These are phyloP conservation scores for Santalum album DNA, from an alignment of 164 flowering plant species.

Conservation along the genomic window DNA sequence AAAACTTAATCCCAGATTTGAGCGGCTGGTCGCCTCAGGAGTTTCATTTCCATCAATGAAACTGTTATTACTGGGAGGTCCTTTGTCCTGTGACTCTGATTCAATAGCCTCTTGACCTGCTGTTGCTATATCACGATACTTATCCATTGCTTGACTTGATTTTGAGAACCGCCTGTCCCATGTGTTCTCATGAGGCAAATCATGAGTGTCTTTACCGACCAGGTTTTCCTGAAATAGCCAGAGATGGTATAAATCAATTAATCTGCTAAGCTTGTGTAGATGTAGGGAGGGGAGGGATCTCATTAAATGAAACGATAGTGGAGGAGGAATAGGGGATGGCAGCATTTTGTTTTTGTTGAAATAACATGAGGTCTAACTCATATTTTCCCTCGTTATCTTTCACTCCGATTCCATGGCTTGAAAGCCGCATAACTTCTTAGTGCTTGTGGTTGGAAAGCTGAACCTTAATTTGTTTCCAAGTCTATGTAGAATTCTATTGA, in stretches of 20 bases:
- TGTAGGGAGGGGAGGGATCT: too few species aligned
- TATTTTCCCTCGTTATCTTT: too few species aligned
- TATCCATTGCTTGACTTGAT: slow-evolving; percentile 21
- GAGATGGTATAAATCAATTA: too few species aligned
- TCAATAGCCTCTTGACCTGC: slow-evolving; percentile 89
- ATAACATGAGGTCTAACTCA: too few species aligned
- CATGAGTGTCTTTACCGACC: not conserved
- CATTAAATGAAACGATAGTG: too few species aligned
- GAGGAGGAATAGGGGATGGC: too few species aligned
- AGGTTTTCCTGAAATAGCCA: slow-evolving; percentile 6
- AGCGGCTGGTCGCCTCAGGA: slow-evolving; percentile 4
- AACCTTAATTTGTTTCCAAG: slow-evolving; percentile 6
- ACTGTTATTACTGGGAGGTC: slow-evolving; percentile 24
- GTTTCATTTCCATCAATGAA: slow-evolving; percentile 6
- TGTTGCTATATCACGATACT: slow-evolving; percentile 60
- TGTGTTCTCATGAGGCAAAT: slow-evolving; percentile 13
- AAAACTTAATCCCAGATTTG: slow-evolving; percentile 1
- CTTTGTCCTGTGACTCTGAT: slow-evolving; percentile 23
- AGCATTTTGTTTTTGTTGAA: too few species aligned
- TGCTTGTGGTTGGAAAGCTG: not conserved
- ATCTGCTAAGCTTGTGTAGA: too few species aligned
- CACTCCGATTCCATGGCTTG: too few species aligned
- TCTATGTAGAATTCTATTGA: too few species aligned
- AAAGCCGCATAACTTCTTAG: too few species aligned
- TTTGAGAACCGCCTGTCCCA: slow-evolving; percentile 21